Evolutionary conservation across 208 protist genomes (phyloP).

Genomic region (Leishmania martiniquensis): DNA sequence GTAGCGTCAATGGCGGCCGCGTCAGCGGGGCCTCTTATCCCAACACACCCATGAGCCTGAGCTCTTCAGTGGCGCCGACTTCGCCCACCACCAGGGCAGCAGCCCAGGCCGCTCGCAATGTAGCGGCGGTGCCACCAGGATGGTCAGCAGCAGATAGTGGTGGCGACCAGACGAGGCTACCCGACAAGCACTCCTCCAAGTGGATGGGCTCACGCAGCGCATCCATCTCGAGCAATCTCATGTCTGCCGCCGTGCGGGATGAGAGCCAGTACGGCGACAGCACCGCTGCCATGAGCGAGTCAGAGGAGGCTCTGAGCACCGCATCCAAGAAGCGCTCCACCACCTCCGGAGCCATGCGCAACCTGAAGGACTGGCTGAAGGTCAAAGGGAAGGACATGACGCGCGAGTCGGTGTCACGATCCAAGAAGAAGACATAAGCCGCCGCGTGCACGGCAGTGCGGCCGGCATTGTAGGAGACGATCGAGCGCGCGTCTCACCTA

Average conservation of each 20-base stretch:
- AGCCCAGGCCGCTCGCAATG: not conserved
- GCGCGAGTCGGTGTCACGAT: slow-evolving; percentile 31
- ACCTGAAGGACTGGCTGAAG: slow-evolving; percentile 38
- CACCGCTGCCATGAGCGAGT: slow-evolving; percentile 8
- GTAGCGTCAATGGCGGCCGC: not conserved
- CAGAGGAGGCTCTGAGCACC: slow-evolving; percentile 12
- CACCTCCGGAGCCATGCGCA: slow-evolving; percentile 15
- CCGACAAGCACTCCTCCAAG: too few relatives aligned
- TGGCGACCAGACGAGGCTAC: not conserved
- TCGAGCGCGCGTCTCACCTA: not conserved
- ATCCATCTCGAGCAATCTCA: not conserved
- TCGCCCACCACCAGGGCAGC: not conserved
- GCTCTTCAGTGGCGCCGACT: not conserved
- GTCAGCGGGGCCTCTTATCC: not conserved
- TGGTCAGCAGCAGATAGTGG: not conserved
- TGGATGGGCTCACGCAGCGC: too few relatives aligned
- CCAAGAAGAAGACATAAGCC: slow-evolving; percentile 24
- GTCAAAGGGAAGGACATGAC: slow-evolving; percentile 52
- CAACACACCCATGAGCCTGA: not conserved
- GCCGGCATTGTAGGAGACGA: not conserved
- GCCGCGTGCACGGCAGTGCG: not conserved
- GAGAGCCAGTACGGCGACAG: not conserved
- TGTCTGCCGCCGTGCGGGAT: not conserved
- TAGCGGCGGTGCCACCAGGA: not conserved
- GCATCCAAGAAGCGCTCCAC: not conserved